Conservation (phyloP, 768 basidiomycete genomes). For the Coprinopsis strossmayeri region DNA sequence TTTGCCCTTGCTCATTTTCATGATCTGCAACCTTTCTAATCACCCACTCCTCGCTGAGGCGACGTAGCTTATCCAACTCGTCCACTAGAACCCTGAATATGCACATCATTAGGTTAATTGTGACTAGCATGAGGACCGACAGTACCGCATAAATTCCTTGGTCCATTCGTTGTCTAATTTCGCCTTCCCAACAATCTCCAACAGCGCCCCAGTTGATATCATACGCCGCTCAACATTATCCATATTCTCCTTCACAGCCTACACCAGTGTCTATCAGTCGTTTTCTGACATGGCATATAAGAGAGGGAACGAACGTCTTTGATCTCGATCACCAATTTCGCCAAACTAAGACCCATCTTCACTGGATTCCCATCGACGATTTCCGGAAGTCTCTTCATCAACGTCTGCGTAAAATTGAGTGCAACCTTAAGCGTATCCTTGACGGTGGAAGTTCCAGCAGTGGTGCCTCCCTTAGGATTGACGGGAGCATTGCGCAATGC, state of each 20-base stretch:
- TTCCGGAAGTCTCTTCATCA: not conserved
- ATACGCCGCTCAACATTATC: constrained; percentile 12
- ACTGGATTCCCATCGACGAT: not conserved
- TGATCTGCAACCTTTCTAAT: constrained; percentile 11
- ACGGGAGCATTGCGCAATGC: no score
- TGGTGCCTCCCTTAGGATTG: not conserved
- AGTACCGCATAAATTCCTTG: constrained; percentile 11
- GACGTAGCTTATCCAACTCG: constrained; percentile 8
- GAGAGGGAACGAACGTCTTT: not conserved
- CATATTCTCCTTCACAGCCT: constrained; percentile 14
- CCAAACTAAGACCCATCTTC: not conserved
- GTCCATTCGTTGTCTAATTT: constrained; percentile 7
- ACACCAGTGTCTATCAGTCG: constrained; percentile 6
- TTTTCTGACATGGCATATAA: not conserved
- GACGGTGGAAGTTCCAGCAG: not conserved
- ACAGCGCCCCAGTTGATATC: constrained; percentile 7
- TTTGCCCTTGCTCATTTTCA: constrained; percentile 13
- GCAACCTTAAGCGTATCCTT: not conserved
- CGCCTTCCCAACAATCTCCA: constrained; percentile 11
- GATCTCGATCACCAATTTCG: not conserved
- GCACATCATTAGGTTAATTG: not conserved
- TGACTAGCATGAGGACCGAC: not conserved
- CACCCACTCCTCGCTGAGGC: constrained; percentile 9
- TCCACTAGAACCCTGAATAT: constrained; percentile 11
- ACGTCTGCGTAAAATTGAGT: not conserved